A percentile compares a stretch with the other conserved stretches of the same genome.
These are phyloP conservation scores for Aspergillus puulaauensis DNA, from an alignment of 2,329 filamentous ascomycete species.

Conservation along the genomic window DNA sequence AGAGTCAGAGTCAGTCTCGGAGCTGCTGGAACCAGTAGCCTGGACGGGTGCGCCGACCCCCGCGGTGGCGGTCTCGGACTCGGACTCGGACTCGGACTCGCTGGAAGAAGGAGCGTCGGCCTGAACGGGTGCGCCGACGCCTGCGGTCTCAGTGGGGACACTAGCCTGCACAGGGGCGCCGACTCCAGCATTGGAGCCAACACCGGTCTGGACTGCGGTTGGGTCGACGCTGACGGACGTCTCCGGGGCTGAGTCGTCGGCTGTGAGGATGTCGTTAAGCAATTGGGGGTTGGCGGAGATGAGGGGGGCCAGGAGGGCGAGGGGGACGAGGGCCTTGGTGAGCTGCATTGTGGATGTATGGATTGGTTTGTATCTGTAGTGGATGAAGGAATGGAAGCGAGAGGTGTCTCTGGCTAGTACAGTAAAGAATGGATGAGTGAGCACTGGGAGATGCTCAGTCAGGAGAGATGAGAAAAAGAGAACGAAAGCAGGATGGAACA, in stretches of 20 bases:
- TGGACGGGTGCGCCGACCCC: background rate
- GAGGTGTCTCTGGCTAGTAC: background rate
- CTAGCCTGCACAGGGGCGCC: too few species aligned
- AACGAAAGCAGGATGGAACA: slow-evolving; percentile 1
- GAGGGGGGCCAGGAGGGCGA: slow-evolving; percentile 4
- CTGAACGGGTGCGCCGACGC: too few species aligned
- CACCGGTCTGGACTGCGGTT: slow-evolving; percentile 11
- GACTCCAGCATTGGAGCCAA: too few species aligned
- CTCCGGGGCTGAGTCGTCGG: slow-evolving; percentile 16
- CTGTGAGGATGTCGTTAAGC: slow-evolving; percentile 5
- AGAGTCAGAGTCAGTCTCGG: background rate
- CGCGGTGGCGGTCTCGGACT: too few species aligned
- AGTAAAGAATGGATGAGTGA: background rate
- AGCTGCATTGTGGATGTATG: background rate
- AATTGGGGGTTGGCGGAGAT: slow-evolving; percentile 7
- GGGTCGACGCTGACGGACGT: slow-evolving; percentile 11
- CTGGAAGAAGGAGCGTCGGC: too few species aligned
- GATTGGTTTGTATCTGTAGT: background rate
- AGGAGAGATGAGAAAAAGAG: background rate
- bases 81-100: too few species aligned
- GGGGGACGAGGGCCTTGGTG: background rate
- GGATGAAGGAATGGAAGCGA: slow-evolving; percentile 5
- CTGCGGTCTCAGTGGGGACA: too few species aligned
- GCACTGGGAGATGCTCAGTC: too few species aligned
- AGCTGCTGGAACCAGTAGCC: background rate